phyloP scores from a whole-genome alignment of 2,329 filamentous ascomycete genomes.

The Alternaria alternata region DNA sequence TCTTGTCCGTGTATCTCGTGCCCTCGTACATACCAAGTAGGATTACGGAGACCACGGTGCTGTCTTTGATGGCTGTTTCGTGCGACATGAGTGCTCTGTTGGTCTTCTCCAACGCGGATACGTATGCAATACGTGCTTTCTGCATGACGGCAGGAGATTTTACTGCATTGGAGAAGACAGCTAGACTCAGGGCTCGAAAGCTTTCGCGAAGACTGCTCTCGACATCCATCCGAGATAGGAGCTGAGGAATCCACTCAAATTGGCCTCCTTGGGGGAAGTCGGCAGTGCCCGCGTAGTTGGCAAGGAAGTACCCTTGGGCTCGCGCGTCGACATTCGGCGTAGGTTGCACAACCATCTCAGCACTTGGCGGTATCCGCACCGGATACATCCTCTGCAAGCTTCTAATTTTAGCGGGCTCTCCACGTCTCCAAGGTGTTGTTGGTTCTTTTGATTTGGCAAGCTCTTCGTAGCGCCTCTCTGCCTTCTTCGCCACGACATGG shows the following conservation, averaged over 20 bases:
- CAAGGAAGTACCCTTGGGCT: conserved; percentile 41
- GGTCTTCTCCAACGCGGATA: conserved; percentile 32
- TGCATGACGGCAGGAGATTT: conserved; percentile 34
- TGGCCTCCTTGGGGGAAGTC: conserved; percentile 35
- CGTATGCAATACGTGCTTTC: conserved; percentile 37
- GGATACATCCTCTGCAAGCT: background rate
- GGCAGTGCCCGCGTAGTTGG: conserved; percentile 38
- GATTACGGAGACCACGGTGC: conserved; percentile 41
- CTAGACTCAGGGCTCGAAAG: conserved; percentile 35
- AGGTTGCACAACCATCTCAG: conserved; percentile 22
- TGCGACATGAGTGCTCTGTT: conserved; percentile 32
- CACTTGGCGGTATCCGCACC: conserved; percentile 15
- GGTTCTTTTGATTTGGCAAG: conserved; percentile 23
- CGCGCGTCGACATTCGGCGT: conserved; percentile 39
- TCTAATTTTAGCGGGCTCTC: background rate
- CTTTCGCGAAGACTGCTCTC: conserved; percentile 32
- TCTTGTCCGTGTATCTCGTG: conserved; percentile 35
- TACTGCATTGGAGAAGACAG: conserved; percentile 34
- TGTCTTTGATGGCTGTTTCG: conserved; percentile 32
- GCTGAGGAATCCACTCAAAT: conserved; percentile 38
- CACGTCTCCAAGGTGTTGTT: background rate
- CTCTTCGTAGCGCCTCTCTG: conserved; percentile 35
- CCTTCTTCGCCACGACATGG: conserved; percentile 34
- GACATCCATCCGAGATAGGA: conserved; percentile 26
- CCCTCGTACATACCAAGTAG: conserved; percentile 48